phyloP scores from a whole-genome alignment of 1,139 yeast species.

The Suhomyces kunorum region DNA sequence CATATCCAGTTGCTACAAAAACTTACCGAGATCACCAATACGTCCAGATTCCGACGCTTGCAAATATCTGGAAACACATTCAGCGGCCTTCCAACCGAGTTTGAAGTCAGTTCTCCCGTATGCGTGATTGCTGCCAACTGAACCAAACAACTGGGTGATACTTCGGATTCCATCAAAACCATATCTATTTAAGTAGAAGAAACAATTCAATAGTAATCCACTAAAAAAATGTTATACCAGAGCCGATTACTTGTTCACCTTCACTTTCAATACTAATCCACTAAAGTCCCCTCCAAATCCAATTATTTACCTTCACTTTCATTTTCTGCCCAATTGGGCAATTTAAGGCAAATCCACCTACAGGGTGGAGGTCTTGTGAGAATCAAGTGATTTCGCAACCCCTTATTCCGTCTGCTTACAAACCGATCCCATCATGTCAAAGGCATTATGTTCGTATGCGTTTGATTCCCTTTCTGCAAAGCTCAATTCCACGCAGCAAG shows the following conservation, averaged over 20 bases:
- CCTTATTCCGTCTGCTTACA: neutral
- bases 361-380: neutral
- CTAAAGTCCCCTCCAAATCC: no score
- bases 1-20: neutral
- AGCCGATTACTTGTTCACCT: no score
- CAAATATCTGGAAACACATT: slow-evolving; percentile 7
- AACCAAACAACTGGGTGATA: neutral
- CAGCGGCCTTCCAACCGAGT: neutral
- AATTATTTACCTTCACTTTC: no score
- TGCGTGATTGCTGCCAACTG: neutral
- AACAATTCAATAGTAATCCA: no score
- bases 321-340: no score
- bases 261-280: no score
- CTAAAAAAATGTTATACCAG: no score
- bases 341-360: no score
- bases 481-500: slow-evolving; percentile 12
- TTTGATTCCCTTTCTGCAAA: slow-evolving; percentile 35
- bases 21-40: slow-evolving; percentile 1
- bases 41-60: slow-evolving; percentile 4
- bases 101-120: neutral
- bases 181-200: no score
- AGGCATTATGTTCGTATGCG: slow-evolving; percentile 42
- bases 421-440: slow-evolving; percentile 22
- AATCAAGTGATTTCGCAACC: slow-evolving; percentile 3
- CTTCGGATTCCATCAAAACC: no score